phyloP scores from a whole-genome alignment of 1,284 basidiomycete species.

The Heterobasidion irregulare region DNA sequence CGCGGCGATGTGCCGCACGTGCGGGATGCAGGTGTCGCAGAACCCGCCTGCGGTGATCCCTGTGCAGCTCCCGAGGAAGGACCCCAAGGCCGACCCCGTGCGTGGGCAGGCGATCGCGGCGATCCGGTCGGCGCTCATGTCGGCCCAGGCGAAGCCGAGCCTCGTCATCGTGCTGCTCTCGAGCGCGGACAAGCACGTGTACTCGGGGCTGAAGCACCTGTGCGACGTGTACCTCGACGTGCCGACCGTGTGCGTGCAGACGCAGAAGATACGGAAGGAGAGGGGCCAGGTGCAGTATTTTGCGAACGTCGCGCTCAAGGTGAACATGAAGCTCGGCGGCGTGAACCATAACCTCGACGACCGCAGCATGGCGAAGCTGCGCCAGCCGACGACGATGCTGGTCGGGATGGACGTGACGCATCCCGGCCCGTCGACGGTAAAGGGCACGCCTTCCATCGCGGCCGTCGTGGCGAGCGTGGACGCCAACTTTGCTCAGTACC shows the following conservation, averaged over 20 bases:
- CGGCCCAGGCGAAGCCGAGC: slow-evolving; percentile 21
- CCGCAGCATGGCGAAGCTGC: slow-evolving; percentile 46
- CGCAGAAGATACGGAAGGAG: slow-evolving; percentile 52
- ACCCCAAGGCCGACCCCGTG: slow-evolving; percentile 32
- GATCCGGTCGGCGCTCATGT: slow-evolving; percentile 22
- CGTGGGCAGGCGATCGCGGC: slow-evolving; percentile 32
- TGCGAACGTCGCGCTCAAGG: slow-evolving; percentile 70
- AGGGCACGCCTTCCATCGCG: slow-evolving; percentile 68
- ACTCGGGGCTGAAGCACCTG: slow-evolving; percentile 62
- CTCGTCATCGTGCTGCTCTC: slow-evolving; percentile 48
- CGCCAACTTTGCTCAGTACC: slow-evolving; percentile 55
- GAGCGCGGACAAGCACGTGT: slow-evolving; percentile 58
- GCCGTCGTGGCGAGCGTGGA: slow-evolving; percentile 74
- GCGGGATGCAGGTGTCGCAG: slow-evolving; percentile 46
- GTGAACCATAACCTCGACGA: slow-evolving; percentile 60
- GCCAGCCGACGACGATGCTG: slow-evolving; percentile 56
- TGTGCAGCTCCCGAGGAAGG: slow-evolving; percentile 37
- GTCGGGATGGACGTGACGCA: slow-evolving; percentile 83
- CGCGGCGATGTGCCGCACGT: slow-evolving; percentile 42
- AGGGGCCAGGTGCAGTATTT: slow-evolving; percentile 63
- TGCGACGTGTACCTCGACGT: slow-evolving; percentile 60
- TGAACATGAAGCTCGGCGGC: slow-evolving; percentile 78
- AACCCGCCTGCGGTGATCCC: slow-evolving; percentile 23
- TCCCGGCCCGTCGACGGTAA: slow-evolving; percentile 58
- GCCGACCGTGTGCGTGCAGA: slow-evolving; percentile 61